phyloP scores from a whole-genome alignment of 1,284 basidiomycete genomes.

The Phellopilus nigrolimitatus region DNA sequence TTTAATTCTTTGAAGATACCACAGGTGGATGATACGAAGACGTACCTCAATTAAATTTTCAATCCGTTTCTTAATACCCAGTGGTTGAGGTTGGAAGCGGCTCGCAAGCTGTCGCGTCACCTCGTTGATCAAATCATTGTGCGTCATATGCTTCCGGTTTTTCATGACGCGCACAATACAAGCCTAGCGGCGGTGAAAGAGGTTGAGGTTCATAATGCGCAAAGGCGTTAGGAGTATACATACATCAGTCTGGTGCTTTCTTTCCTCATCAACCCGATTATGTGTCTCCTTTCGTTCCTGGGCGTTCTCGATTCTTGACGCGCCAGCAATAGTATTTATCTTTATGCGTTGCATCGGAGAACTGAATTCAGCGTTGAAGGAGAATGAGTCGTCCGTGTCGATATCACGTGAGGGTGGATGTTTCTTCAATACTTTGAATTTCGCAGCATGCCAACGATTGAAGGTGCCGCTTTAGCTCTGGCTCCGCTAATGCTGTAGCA shows the following conservation, averaged over 20 bases:
- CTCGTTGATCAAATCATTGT: constrained; percentile 90
- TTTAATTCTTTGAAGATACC: not conserved
- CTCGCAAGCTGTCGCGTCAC: constrained; percentile 81
- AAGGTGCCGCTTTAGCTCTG: constrained; percentile 84
- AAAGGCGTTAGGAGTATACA: constrained; percentile 25
- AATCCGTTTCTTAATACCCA: constrained; percentile 90
- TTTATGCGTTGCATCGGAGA: constrained; percentile 87
- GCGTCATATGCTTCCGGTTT: constrained; percentile 84
- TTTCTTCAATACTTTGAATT: constrained; percentile 91
- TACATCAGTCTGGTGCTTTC: constrained; percentile 88
- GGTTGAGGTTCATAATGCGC: constrained; percentile 7
- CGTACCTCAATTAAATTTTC: constrained; percentile 90
- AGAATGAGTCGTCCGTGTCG: constrained; percentile 72
- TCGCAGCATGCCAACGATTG: constrained; percentile 98
- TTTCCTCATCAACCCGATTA: constrained; percentile 89
- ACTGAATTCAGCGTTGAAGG: constrained; percentile 84
- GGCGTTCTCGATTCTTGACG: constrained; percentile 74
- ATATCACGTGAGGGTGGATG: constrained; percentile 87
- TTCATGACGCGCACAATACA: constrained; percentile 99
- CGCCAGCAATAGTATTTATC: constrained; percentile 77
- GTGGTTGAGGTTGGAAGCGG: constrained; percentile 84
- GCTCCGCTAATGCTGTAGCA: constrained; percentile 70
- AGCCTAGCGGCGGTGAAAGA: constrained; percentile 49
- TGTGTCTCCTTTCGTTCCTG: constrained; percentile 91
- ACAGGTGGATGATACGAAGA: constrained; percentile 11